Conservation (phyloP, 2,329 filamentous ascomycete species). For the Fusarium miscanthi region DNA sequence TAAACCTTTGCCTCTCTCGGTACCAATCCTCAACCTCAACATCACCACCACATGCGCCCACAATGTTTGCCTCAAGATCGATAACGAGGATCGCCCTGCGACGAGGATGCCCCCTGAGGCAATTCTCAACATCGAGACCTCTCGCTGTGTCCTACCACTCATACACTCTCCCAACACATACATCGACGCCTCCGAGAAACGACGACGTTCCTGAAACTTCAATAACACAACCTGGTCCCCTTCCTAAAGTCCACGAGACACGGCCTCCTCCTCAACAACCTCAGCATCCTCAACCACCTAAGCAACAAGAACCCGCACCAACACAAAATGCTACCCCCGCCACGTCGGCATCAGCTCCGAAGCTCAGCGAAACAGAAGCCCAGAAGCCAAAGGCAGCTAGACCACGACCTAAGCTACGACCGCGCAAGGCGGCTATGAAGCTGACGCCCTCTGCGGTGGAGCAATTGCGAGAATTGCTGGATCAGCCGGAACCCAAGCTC, state of each 20-base stretch:
- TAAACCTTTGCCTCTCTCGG: slow-evolving; percentile 5
- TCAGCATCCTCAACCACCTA: slow-evolving; percentile 36
- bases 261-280: slow-evolving; percentile 53
- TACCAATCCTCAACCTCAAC: background rate
- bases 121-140: slow-evolving; percentile 53
- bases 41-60: slow-evolving; percentile 42
- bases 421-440: slow-evolving; percentile 91
- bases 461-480: slow-evolving; percentile 80
- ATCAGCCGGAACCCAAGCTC: slow-evolving; percentile 89
- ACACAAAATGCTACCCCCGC: slow-evolving; percentile 33
- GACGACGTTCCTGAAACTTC: slow-evolving; percentile 60
- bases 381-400: slow-evolving; percentile 70
- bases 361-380: slow-evolving; percentile 70
- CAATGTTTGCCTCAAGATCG: slow-evolving; percentile 58
- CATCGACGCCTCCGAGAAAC: slow-evolving; percentile 55
- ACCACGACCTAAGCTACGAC: slow-evolving; percentile 55
- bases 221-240: slow-evolving; percentile 56
- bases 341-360: slow-evolving; percentile 42
- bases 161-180: slow-evolving; percentile 60
- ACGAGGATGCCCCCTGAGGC: slow-evolving; percentile 54
- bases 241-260: slow-evolving; percentile 65
- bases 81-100: slow-evolving; percentile 56
- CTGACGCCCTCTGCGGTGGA: slow-evolving; percentile 83
- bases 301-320: slow-evolving; percentile 22
- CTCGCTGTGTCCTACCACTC: slow-evolving; percentile 60